A percentile compares a stretch with the other conserved stretches of the same genome.
Conservation (phyloP, 163 green algal species). For the Prototheca wickerhamii region DNA sequence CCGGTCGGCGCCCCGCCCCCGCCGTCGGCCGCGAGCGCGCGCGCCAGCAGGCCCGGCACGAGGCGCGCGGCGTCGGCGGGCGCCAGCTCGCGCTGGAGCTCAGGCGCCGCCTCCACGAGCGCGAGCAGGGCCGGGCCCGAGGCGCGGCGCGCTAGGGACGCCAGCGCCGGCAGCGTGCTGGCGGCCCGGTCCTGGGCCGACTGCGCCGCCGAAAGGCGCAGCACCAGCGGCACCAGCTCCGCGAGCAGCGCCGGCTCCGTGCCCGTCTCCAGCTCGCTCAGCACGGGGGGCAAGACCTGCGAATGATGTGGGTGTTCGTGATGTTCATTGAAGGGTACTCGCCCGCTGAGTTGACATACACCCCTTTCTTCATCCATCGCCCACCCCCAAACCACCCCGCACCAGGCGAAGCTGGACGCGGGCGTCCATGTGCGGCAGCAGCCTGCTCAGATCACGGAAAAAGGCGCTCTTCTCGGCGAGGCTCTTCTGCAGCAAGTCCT, state of each 20-base stretch:
- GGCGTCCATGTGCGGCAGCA: conserved; percentile 57
- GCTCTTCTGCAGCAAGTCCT: conserved; percentile 58
- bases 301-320: no score
- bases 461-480: conserved; percentile 56
- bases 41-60: background rate
- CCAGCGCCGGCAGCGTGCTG: no score
- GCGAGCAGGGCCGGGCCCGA: background rate
- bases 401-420: conserved; percentile 54
- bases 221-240: background rate
- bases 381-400: background rate
- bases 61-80: background rate
- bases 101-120: background rate
- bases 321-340: no score
- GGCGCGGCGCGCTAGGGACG: no score
- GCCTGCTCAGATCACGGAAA: conserved; percentile 49
- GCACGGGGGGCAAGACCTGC: conserved; percentile 4
- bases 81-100: background rate
- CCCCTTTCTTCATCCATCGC: background rate
- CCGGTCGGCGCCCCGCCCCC: no score
- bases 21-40: background rate
- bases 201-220: background rate
- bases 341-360: no score
- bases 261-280: background rate
- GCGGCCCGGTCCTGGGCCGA: no score
- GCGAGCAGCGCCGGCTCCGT: background rate